Evolutionary conservation across 768 basidiomycete genomes (phyloP), one percentile per base, ranked within the genome.

Genomic region (Rhodotorula graminis): DNA sequence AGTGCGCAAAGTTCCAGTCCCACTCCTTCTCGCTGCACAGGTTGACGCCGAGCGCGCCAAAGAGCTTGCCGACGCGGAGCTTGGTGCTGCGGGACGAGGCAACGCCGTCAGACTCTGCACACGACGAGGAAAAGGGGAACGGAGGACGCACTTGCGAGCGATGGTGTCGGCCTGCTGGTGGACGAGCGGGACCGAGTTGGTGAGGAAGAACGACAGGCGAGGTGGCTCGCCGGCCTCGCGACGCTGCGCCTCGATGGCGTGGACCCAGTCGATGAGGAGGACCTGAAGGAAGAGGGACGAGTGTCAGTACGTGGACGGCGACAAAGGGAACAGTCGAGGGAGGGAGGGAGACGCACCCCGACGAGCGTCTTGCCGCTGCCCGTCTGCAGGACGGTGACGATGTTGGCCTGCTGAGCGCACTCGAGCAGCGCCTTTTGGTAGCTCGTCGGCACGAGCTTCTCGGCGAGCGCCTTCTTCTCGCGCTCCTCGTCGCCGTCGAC

Each of bases 311-410:
- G 3, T 3, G 44, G 16, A 29, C n/a, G 27, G 42, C 3, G 31
- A n/a, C n/a, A n/a, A n/a, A n/a, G n/a, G n/a, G n/a, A n/a, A n/a
- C 18, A 25, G 57, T 3, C 2, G 12, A 29, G 19, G n/a, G 19
- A 18, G 15, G 23, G 25, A 50, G n/a, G n/a, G 2, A 37, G 33
- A 44, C 62, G 46, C 27, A 64, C 68, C 21, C 57, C 69, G 37
- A 70, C 59, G 42, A 70, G 63, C n/a, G 69, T 70, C 69, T 70
- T 70, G 8, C 69, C 69, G n/a, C 31, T 19, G 1, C 69, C 69
- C 2, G 69, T 70, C 14, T 42, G 25, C 23, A 70, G 16, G 29
- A 64, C 58, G 7, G 63, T 64, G 19, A 70, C 27, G 29, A 64
- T 25, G 33, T 70, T 70, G 4, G 58, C 63, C 18, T 42, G 42